phyloP scores from a whole-genome alignment of 306 rosid species.

The Fagus crenata region DNA sequence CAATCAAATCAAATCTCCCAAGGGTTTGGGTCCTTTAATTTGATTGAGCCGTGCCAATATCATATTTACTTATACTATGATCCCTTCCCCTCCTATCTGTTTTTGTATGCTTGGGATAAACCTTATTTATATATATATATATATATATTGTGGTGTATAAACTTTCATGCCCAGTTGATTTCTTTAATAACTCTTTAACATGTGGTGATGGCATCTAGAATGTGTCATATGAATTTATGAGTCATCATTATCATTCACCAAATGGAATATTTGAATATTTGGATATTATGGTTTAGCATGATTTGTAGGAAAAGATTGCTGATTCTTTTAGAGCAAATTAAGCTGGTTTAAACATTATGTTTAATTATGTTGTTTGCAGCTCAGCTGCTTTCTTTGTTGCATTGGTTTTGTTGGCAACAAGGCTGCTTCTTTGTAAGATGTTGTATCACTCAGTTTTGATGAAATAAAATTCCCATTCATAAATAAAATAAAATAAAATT shows the following conservation, averaged over 20 bases:
- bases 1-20: constrained; percentile 79
- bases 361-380: too few relatives aligned
- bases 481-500: too few relatives aligned
- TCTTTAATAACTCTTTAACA: not conserved
- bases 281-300: not conserved
- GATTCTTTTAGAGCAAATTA: not conserved
- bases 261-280: not conserved
- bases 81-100: not conserved
- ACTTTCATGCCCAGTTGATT: not conserved
- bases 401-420: too few relatives aligned
- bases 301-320: not conserved
- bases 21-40: constrained; percentile 51
- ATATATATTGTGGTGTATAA: not conserved
- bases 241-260: not conserved
- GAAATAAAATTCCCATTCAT: too few relatives aligned
- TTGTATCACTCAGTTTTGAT: too few relatives aligned
- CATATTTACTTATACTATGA: constrained; percentile 16
- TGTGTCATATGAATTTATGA: not conserved
- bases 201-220: not conserved
- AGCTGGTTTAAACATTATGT: too few relatives aligned
- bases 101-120: not conserved
- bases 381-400: too few relatives aligned
- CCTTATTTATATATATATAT: not conserved
- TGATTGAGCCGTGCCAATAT: constrained; percentile 98
- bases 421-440: too few relatives aligned